Conservation (phyloP, 1,284 basidiomycete genomes). For the Ganoderma boninense region DNA sequence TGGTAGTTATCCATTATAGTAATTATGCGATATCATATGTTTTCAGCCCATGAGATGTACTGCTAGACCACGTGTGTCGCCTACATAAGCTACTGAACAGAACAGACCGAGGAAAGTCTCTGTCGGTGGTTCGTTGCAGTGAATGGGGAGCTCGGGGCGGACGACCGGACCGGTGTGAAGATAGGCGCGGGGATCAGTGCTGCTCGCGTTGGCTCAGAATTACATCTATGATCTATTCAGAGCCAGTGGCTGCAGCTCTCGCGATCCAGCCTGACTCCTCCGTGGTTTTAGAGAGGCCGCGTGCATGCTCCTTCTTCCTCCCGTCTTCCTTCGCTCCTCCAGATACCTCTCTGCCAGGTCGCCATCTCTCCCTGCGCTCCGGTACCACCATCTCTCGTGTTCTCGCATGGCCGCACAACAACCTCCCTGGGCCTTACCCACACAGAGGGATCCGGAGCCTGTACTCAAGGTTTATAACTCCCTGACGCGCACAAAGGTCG, state of each 20-base stretch:
- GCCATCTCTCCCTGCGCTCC: constrained; percentile 13
- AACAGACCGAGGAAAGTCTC: too few relatives aligned
- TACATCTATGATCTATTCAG: background rate
- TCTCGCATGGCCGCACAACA: constrained; percentile 51
- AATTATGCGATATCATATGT: background rate
- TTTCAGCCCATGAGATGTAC: background rate
- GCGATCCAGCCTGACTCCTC: constrained; percentile 15
- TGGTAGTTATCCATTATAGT: background rate
- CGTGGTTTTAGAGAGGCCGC: constrained; percentile 10
- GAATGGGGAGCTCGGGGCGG: background rate
- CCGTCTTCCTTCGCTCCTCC: constrained; percentile 9
- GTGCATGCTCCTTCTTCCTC: constrained; percentile 19
- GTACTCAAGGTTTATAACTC: constrained; percentile 94
- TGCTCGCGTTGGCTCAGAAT: background rate
- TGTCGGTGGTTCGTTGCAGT: too few relatives aligned
- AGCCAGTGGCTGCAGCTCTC: constrained; percentile 9
- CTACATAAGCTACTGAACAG: too few relatives aligned
- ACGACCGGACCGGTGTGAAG: background rate
- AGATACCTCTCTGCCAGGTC: constrained; percentile 10
- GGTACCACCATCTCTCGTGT: constrained; percentile 10
- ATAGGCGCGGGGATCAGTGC: constrained; percentile 6
- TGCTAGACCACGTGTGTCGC: background rate
- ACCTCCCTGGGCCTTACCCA: constrained; percentile 65
- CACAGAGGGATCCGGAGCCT: constrained; percentile 59
- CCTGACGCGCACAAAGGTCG: constrained; percentile 89